Conservation (phyloP, 2,329 filamentous ascomycete genomes). For the Nothophaeocryptopus gaeumannii region DNA sequence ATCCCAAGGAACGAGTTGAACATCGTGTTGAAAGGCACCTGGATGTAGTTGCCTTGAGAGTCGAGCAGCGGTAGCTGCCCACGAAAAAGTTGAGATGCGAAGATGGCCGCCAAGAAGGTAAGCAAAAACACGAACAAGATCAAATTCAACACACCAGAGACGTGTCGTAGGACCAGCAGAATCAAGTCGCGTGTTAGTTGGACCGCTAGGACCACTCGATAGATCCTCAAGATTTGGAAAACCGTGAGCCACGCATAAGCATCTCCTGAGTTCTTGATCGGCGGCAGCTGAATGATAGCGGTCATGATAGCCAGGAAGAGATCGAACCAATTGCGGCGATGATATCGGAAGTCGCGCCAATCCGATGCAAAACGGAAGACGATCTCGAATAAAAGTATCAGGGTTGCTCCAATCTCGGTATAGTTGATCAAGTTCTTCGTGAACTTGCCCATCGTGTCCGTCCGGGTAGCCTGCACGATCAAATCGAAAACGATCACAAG, state of each 20-base stretch:
- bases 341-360: slow-evolving; percentile 75
- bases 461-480: slow-evolving; percentile 74
- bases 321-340: slow-evolving; percentile 75
- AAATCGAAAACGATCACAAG: slow-evolving; percentile 75
- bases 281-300: slow-evolving; percentile 78
- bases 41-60: slow-evolving; percentile 58
- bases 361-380: slow-evolving; percentile 72
- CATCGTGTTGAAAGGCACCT: slow-evolving; percentile 80
- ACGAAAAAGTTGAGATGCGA: slow-evolving; percentile 88
- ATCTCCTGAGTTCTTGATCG: slow-evolving; percentile 68
- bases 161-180: slow-evolving; percentile 81
- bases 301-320: slow-evolving; percentile 77
- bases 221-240: slow-evolving; percentile 89
- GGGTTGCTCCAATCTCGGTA: slow-evolving; percentile 72
- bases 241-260: slow-evolving; percentile 84
- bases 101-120: slow-evolving; percentile 89
- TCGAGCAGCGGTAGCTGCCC: slow-evolving; percentile 71
- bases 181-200: slow-evolving; percentile 85
- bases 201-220: slow-evolving; percentile 86
- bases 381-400: slow-evolving; percentile 79
- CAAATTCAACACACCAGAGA: slow-evolving; percentile 85
- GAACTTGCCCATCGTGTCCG: slow-evolving; percentile 65
- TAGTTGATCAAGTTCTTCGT: slow-evolving; percentile 65
- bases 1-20: slow-evolving; percentile 96
- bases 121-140: slow-evolving; percentile 96